Base-by-base conservation (phyloP, 1,284 basidiomycete species). In the Boletus chippewaensis region DNA sequence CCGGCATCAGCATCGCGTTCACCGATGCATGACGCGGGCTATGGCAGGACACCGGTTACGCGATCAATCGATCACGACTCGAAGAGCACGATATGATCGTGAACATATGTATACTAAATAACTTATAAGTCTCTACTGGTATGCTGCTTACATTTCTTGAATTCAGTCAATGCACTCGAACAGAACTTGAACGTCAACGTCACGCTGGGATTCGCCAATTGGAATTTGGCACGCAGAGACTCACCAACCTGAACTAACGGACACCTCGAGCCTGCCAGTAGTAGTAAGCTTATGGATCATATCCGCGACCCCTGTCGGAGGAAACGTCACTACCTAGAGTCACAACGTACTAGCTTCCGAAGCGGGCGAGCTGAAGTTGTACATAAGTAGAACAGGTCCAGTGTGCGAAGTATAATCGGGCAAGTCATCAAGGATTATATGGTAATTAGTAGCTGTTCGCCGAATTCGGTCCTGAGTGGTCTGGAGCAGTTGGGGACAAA, bases 161-260 rank as follows among this genome's bases (percentile, higher is more conserved):
- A 2, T 18, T 18, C 11, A 12, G 29, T 31, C 29, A 12, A 10
- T 9, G 34, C 6, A 9, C 7, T 22, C 22, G 5, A 22, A 22
- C 22, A 22, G 22, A 7, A 4, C 2, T 16, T 12, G 8, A 35
- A 35, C n/a, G 12, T n/a, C n/a, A 8, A n/a, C 12, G 34, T 8
- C 34, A 51, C 13, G 13, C 20, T 20, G 22, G 22, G 35, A 24
- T n/a, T 36, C 6, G 6, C 13, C 8, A 22, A 31, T 53, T 39
- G n/a, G n/a, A n/a, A n/a, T n/a, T n/a, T n/a, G 50, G 50, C 50
- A 45, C 31, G 22, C 28, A 32, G 5, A n/a, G 16, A 39, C 20
- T 24, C 5, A 10, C n/a, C n/a, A 15, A 22, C 38, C 6, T 20
- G 10, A 48, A 28, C 47, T 34, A 10, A 16, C 16, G 12, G 45